These are phyloP conservation scores for Parmelia sp. DNA, from an alignment of 495 filamentous ascomycete species.

Conservation along the genomic window DNA sequence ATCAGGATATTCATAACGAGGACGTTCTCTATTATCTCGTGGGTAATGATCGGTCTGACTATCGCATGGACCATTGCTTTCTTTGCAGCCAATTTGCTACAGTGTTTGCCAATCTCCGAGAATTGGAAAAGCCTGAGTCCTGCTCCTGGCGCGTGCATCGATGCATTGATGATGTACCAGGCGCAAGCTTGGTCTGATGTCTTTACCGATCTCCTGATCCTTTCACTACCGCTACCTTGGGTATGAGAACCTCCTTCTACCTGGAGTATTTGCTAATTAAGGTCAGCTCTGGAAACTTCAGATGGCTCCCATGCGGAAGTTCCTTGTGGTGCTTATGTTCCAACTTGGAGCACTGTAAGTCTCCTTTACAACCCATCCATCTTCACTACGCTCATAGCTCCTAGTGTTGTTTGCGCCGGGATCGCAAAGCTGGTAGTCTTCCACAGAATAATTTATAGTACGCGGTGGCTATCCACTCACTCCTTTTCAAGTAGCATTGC, in stretches of 20 bases:
- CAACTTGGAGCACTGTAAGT: constrained; percentile 6
- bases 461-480: not conserved
- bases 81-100: constrained; percentile 16
- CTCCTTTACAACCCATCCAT: not conserved
- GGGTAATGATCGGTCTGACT: constrained; percentile 1
- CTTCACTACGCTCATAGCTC: not conserved
- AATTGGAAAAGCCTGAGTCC: constrained; percentile 12
- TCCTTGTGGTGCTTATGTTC: constrained; percentile 6
- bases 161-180: constrained; percentile 6
- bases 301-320: constrained; percentile 8
- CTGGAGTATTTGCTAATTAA: not conserved
- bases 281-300: constrained; percentile 11
- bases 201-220: constrained; percentile 9
- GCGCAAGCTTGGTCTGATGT: constrained; percentile 14
- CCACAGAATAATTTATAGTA: constrained; percentile 4
- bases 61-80: constrained; percentile 15
- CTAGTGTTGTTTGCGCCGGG: constrained; percentile 11
- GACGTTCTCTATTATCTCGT: not conserved
- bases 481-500: not conserved
- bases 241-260: not conserved
- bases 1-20: constrained; percentile 3
- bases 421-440: constrained; percentile 11
- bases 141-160: constrained; percentile 10
- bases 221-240: constrained; percentile 9
- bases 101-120: constrained; percentile 8